A percentile compares a stretch with the other conserved stretches of the same genome.
Conservation (phyloP, 1,284 basidiomycete species). For the Cutaneotrichosporon cyanovorans region DNA sequence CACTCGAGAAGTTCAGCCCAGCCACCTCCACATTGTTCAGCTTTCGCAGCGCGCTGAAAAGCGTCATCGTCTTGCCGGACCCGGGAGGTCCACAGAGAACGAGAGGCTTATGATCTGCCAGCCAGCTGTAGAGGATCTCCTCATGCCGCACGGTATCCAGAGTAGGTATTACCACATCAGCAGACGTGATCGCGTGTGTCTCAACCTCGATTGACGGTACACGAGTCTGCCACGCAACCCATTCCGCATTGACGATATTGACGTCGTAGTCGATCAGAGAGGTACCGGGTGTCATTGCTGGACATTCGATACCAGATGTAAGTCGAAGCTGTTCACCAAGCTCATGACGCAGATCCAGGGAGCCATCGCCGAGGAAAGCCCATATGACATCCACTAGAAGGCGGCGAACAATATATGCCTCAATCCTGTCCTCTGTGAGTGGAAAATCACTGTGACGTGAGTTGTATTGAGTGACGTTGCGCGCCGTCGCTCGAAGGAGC, state of each 20-base stretch:
- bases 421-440: slow-evolving; percentile 69
- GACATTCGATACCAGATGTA: slow-evolving; percentile 84
- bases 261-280: slow-evolving; percentile 96
- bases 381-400: slow-evolving; percentile 88
- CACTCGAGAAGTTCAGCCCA: slow-evolving; percentile 98
- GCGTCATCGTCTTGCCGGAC: slow-evolving; percentile 99
- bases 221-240: slow-evolving; percentile 82
- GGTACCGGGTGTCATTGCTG: slow-evolving; percentile 61
- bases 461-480: slow-evolving; percentile 93
- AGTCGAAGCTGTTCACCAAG: slow-evolving; percentile 82
- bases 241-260: slow-evolving; percentile 74
- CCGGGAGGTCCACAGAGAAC: slow-evolving; percentile 98
- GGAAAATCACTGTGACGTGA: slow-evolving; percentile 92
- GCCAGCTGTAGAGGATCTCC: slow-evolving; percentile 96
- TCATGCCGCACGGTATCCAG: slow-evolving; percentile 98
- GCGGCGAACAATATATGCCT: slow-evolving; percentile 86
- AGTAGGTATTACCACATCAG: slow-evolving; percentile 96
- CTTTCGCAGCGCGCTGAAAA: slow-evolving; percentile 97
- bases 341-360: slow-evolving; percentile 76
- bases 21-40: slow-evolving; percentile 98
- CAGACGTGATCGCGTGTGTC: slow-evolving; percentile 86
- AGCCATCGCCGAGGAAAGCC: slow-evolving; percentile 96
- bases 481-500: slow-evolving; percentile 88
- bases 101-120: slow-evolving; percentile 96
- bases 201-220: slow-evolving; percentile 97